Evolutionary conservation across 768 basidiomycete species (phyloP).

Genomic region (Jaapia argillacea): DNA sequence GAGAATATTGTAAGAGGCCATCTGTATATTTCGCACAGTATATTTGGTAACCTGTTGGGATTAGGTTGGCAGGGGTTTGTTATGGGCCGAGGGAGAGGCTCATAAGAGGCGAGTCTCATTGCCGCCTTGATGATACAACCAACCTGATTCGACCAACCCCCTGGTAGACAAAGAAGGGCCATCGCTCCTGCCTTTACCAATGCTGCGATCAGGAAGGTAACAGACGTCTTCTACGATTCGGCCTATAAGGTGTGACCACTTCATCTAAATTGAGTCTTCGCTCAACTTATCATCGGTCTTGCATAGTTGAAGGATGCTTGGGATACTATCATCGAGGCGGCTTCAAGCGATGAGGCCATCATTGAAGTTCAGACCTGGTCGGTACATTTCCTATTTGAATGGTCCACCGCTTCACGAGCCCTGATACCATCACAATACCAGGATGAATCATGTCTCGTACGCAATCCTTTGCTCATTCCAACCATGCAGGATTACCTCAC

Average conservation of each 20-base stretch:
- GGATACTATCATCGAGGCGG: constrained; percentile 17
- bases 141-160: background rate
- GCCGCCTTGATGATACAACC: constrained; percentile 20
- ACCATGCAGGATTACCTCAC: background rate
- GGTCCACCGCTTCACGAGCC: background rate
- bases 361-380: constrained; percentile 39
- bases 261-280: background rate
- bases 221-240: constrained; percentile 38
- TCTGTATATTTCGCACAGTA: constrained; percentile 7
- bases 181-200: constrained; percentile 44
- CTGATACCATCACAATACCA: no score
- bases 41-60: background rate
- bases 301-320: constrained; percentile 25
- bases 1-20: constrained; percentile 20
- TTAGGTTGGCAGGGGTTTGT: constrained; percentile 25
- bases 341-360: constrained; percentile 13
- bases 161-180: constrained; percentile 35
- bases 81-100: constrained; percentile 31
- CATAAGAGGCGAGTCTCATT: constrained; percentile 26
- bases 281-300: no score
- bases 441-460: constrained; percentile 39
- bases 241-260: constrained; percentile 32
- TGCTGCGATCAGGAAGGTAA: constrained; percentile 35
- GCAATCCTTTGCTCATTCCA: constrained; percentile 21
- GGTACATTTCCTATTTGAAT: background rate